Base-by-base conservation (phyloP, 257 asterid genomes). In the Solanum medicagineum region DNA sequence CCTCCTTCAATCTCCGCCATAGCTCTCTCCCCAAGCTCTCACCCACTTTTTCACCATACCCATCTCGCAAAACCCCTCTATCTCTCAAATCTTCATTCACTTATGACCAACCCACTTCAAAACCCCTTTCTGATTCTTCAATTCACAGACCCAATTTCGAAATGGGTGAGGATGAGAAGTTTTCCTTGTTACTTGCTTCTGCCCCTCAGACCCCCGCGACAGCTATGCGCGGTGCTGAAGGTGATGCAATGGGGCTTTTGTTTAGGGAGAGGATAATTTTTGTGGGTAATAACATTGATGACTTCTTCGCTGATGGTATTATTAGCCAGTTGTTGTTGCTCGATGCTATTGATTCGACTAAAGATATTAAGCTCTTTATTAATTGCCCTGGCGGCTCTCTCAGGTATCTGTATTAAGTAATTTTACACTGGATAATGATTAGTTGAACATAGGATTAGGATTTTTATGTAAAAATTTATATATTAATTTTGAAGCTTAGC, bases 351-450 rank as follows among this genome's bases (percentile, higher is more conserved):
- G 98, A 96, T 88, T 89, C 97, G 9, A 92, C 90, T 5, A 93
- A 91, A 91, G 99, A 96, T 88, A 96, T 96, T 87, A 88, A 98
- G 11, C 95, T 96, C 20, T 95, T 96, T 86, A 54, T 96, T 92
- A 96, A 96, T 90, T 96, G 97, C 22, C 77, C 98, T 22, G 99
- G 99, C 82, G 99, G 99, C 68, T 94, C 98, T 5, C 96, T 94
- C 86, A 95, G 98, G 99, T 94, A 85, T 83, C 74, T 56, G 8
- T 8, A 29, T 36, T 36, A 36, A 36, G 42, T 36, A 36, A 36
- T 74, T 0, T 13, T 74, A 1, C 44, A 5, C 10, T 66, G 19
- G 22, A 45, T 66, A 32, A 14, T 65, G n/a, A 15, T 57, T 26
- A 26, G 42, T 7, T 65, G 17, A 74, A 45, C 26, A 8, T 17